Base-by-base conservation (phyloP, 78 protist species). In the Dictyostelium firmibasis region DNA sequence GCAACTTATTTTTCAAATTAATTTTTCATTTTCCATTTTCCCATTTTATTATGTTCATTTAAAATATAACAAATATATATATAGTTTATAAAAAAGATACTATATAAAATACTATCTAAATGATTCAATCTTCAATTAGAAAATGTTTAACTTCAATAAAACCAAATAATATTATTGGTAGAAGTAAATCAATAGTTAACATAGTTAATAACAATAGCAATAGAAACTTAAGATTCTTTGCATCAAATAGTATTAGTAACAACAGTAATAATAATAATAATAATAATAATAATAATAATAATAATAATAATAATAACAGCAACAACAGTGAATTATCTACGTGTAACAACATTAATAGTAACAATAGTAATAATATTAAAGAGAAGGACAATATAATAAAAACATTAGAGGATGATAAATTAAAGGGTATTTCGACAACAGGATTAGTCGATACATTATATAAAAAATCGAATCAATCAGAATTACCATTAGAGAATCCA, bases 91-190 rank as follows among this genome's bases (percentile, higher is more conserved):
- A n/a, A n/a, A n/a, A n/a, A n/a, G n/a, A n/a, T n/a, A n/a, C n/a
- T n/a, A n/a, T n/a, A n/a, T n/a, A n/a, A n/a, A n/a, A 50, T 50
- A 50, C 67, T 20, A 57, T 57, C 67, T 29, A 72, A 72, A 72
- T 72, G 79, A 70, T 70, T 31, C 77, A 70, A 70, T 72, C 79
- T 31, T 33, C 79, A 33, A 72, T 72, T 72, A 72, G 79, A 33
- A 72, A 72, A 72, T 72, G 79, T 72, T 33, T 72, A 33, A 29
- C 35, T 27, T 67, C 75, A 67, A 25, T 67, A 67, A 67, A 13
- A 67, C 35, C 75, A 67, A 67, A 67, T 62, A n/a, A 62, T 62
- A 62, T 25, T n/a, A 62, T 25, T 67, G 33, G 38, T 25, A 67
- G 31, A 67, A 27, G 33, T 67, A 67, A 67, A 67, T 9, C 27